Evolutionary conservation across 1,139 yeast species (phyloP).

Genomic region (Scheffersomyces cryptocercus): DNA sequence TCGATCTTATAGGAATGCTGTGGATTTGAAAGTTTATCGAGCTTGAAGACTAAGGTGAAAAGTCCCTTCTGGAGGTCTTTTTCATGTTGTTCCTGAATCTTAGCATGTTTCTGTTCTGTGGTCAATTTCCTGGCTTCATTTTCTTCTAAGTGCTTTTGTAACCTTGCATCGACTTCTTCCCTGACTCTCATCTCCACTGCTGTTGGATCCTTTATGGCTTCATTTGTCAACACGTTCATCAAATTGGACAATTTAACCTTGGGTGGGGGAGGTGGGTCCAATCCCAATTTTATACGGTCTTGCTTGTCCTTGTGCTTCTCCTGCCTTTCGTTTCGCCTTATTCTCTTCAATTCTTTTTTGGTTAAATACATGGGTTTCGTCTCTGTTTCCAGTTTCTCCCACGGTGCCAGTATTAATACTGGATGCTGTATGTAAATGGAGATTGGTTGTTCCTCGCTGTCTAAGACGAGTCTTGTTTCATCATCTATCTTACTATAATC

Average conservation of each 20-base stretch:
- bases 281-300: constrained; percentile 75
- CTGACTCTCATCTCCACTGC: constrained; percentile 74
- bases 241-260: constrained; percentile 81
- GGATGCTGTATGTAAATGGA: constrained; percentile 81
- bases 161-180: constrained; percentile 66
- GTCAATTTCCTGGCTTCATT: constrained; percentile 67
- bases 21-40: constrained; percentile 57
- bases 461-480: constrained; percentile 18
- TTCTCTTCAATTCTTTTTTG: constrained; percentile 71
- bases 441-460: constrained; percentile 50
- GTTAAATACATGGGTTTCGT: constrained; percentile 63
- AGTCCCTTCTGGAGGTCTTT: constrained; percentile 49
- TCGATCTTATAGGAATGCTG: constrained; percentile 74
- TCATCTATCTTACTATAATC: constrained; percentile 25
- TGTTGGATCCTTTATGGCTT: constrained; percentile 89
- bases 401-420: constrained; percentile 59
- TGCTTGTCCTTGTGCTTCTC: constrained; percentile 67
- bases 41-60: constrained; percentile 58
- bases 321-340: constrained; percentile 71
- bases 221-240: constrained; percentile 83
- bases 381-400: constrained; percentile 48
- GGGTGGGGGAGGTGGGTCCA: constrained; percentile 88
- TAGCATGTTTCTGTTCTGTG: constrained; percentile 55
- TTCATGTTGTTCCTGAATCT: constrained; percentile 48
- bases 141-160: constrained; percentile 55